These are phyloP conservation scores for Condylostoma magnum DNA, from an alignment of 169 alveolate species.

Conservation along the genomic window DNA sequence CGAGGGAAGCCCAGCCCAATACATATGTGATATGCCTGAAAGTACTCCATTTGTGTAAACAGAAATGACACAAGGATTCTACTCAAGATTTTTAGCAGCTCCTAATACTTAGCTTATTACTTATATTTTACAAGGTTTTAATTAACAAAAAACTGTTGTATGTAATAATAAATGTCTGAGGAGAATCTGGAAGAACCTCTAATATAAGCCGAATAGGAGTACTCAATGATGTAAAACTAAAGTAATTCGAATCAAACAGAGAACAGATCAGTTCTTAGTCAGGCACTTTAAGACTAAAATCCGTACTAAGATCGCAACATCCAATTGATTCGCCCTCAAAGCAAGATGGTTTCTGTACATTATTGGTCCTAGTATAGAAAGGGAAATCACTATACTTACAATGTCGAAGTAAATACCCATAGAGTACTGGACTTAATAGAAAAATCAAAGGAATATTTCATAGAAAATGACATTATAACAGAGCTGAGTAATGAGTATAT, in stretches of 20 bases:
- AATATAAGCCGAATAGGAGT: no score
- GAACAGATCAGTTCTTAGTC: no score
- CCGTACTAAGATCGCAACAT: no score
- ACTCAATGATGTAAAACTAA: no score
- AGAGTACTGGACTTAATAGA: neutral
- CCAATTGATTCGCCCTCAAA: no score
- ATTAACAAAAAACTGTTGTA: no score
- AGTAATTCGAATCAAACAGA: no score
- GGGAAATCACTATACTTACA: constrained; percentile 3
- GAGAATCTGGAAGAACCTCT: no score
- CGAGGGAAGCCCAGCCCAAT: constrained; percentile 84
- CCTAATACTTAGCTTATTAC: constrained; percentile 28
- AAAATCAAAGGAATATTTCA: neutral
- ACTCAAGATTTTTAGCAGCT: constrained; percentile 37
- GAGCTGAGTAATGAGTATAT: neutral
- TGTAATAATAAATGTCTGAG: no score
- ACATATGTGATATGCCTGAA: constrained; percentile 69
- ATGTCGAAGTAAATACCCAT: neutral
- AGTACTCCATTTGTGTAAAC: constrained; percentile 46
- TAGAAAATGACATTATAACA: neutral
- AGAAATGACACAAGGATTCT: constrained; percentile 33
- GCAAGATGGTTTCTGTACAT: no score
- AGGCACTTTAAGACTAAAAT: no score
- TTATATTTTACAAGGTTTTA: neutral
- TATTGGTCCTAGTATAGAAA: neutral